Percentiles rank a stretch among this genome's conserved stretches.
These are phyloP conservation scores for Arachis stenosperma DNA, from an alignment of 306 rosid genomes.

Conservation along the genomic window DNA sequence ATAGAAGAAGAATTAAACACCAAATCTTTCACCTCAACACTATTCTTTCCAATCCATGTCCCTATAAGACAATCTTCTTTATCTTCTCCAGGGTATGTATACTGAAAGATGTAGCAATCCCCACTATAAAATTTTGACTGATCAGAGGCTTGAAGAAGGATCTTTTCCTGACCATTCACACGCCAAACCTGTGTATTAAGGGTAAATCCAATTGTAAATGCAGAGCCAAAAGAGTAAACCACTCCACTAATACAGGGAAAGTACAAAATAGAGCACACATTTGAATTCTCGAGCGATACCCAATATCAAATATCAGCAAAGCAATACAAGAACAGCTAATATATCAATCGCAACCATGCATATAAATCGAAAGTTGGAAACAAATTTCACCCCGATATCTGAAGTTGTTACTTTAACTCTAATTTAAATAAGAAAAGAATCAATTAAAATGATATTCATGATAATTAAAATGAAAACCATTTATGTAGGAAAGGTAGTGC, in stretches of 20 bases:
- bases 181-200: conserved; percentile 76
- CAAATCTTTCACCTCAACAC: conserved; percentile 66
- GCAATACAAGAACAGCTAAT: conserved; percentile 6
- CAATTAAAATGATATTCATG: background rate
- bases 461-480: too few relatives aligned
- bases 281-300: background rate
- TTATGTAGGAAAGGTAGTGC: conserved; percentile 10
- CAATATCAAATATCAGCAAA: conserved; percentile 24
- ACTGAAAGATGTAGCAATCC: conserved; percentile 87
- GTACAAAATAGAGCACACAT: background rate
- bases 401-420: conserved; percentile 11
- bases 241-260: conserved; percentile 12
- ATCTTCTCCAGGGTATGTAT: conserved; percentile 82
- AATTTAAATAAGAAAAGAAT: conserved; percentile 6
- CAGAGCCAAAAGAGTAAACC: conserved; percentile 33
- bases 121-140: conserved; percentile 87
- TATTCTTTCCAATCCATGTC: conserved; percentile 87
- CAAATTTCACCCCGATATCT: background rate
- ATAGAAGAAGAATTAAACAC: conserved; percentile 14
- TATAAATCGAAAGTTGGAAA: conserved; percentile 17
- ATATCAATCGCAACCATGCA: conserved; percentile 33
- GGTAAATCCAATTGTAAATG: conserved; percentile 41
- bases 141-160: conserved; percentile 71
- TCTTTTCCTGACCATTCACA: conserved; percentile 73
- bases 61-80: conserved; percentile 83